phyloP scores from a whole-genome alignment of 768 basidiomycete species.

The Paxillus rubicundulus region DNA sequence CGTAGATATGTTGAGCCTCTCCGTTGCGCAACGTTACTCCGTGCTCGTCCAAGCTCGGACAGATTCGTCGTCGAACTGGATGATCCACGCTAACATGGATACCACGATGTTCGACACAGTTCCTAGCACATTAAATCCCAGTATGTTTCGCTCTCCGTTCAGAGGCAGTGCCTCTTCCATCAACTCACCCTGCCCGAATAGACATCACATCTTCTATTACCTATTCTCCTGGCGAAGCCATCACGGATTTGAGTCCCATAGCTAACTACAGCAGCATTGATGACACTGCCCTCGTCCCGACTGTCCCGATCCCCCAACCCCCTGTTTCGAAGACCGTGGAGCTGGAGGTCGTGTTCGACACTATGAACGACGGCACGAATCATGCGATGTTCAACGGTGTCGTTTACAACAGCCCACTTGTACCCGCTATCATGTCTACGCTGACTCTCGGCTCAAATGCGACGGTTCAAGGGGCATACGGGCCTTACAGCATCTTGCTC shows the following conservation, averaged over 20 bases:
- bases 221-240: constrained; percentile 54
- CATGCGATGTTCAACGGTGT: constrained; percentile 72
- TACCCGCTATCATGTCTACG: constrained; percentile 74
- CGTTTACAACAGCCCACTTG: constrained; percentile 65
- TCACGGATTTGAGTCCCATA: constrained; percentile 53
- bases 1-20: constrained; percentile 67
- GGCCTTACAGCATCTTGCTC: constrained; percentile 72
- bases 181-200: constrained; percentile 24
- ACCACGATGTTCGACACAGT: constrained; percentile 84
- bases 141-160: constrained; percentile 39
- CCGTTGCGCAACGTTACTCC: constrained; percentile 92
- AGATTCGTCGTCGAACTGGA: constrained; percentile 81
- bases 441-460: constrained; percentile 77
- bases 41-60: constrained; percentile 89
- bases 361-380: constrained; percentile 84
- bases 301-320: constrained; percentile 49
- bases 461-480: constrained; percentile 68
- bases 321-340: constrained; percentile 56
- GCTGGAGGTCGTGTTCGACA: constrained; percentile 76
- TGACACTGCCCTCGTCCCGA: constrained; percentile 69
- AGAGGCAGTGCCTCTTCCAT: background rate
- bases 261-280: constrained; percentile 59
- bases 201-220: constrained; percentile 83
- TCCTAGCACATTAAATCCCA: constrained; percentile 70
- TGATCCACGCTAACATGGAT: constrained; percentile 90